phyloP scores from a whole-genome alignment of 805 yeast genomes.

The Hanseniaspora jakobsenii region DNA sequence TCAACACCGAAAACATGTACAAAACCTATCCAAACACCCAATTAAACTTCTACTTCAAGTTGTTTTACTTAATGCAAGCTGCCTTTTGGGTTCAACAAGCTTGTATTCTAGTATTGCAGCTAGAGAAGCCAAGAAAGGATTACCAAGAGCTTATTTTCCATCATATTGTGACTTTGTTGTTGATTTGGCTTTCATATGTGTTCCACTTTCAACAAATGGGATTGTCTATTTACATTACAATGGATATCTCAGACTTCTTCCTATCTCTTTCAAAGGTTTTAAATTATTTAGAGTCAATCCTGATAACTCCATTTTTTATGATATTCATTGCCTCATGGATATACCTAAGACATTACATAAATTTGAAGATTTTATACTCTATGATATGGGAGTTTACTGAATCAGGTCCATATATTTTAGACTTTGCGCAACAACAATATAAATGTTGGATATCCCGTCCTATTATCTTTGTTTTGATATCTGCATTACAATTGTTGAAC shows the following conservation, averaged over 20 bases:
- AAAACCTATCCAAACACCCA: constrained; percentile 69
- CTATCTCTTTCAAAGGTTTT: constrained; percentile 73
- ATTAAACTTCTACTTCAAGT: constrained; percentile 57
- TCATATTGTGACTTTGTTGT: constrained; percentile 79
- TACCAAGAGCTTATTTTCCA: constrained; percentile 83
- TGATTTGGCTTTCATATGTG: constrained; percentile 76
- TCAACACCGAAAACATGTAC: constrained; percentile 74
- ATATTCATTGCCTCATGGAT: constrained; percentile 69
- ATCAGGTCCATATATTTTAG: constrained; percentile 67
- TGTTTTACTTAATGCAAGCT: constrained; percentile 82
- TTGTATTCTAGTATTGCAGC: constrained; percentile 62
- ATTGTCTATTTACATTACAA: constrained; percentile 73
- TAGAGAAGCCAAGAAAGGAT: constrained; percentile 93
- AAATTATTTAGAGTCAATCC: constrained; percentile 63
- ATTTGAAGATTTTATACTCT: constrained; percentile 70
- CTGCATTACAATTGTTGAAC: constrained; percentile 76
- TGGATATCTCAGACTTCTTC: constrained; percentile 92
- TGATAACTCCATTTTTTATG: constrained; percentile 53
- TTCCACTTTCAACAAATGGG: constrained; percentile 98
- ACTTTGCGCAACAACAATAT: constrained; percentile 85
- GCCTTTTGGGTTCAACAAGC: constrained; percentile 97
- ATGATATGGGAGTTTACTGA: constrained; percentile 74
- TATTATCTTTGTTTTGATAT: constrained; percentile 66
- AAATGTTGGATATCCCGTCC: constrained; percentile 93
- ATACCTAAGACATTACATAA: constrained; percentile 78